Evolutionary conservation across 148 eudicot species (phyloP).

Genomic region (Camellia lanceoleosa): DNA sequence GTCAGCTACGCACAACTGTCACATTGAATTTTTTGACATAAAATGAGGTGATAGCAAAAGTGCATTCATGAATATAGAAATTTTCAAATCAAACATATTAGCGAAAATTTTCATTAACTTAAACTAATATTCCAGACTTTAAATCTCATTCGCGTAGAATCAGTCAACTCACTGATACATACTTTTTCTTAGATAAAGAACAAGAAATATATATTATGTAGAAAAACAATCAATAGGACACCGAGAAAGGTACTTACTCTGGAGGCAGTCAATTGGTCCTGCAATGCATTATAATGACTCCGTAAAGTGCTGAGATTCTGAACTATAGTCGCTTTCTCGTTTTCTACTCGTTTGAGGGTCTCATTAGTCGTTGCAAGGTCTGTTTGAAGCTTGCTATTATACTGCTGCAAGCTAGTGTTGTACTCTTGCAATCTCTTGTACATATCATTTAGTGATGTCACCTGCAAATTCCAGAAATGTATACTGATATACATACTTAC

Average conservation of each 20-base stretch:
- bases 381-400: constrained; percentile 64
- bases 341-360: constrained; percentile 54
- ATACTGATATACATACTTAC: not conserved
- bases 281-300: constrained; percentile 51
- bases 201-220: too few species aligned
- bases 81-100: too few species aligned
- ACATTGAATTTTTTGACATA: too few species aligned
- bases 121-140: not conserved
- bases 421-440: constrained; percentile 67
- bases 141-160: constrained; percentile 10
- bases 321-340: constrained; percentile 53
- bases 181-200: not conserved
- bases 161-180: not conserved
- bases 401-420: constrained; percentile 70
- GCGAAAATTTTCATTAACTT: not conserved
- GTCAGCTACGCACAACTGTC: too few species aligned
- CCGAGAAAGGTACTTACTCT: constrained; percentile 29
- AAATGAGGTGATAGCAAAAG: too few species aligned
- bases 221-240: not conserved
- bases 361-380: constrained; percentile 60
- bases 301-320: constrained; percentile 54
- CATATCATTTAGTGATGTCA: constrained; percentile 51
- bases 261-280: constrained; percentile 54
- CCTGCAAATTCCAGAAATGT: constrained; percentile 31
- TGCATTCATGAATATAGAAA: too few species aligned